phyloP scores from a whole-genome alignment of 2,329 filamentous ascomycete species.

The Aspergillus novofumigatus region DNA sequence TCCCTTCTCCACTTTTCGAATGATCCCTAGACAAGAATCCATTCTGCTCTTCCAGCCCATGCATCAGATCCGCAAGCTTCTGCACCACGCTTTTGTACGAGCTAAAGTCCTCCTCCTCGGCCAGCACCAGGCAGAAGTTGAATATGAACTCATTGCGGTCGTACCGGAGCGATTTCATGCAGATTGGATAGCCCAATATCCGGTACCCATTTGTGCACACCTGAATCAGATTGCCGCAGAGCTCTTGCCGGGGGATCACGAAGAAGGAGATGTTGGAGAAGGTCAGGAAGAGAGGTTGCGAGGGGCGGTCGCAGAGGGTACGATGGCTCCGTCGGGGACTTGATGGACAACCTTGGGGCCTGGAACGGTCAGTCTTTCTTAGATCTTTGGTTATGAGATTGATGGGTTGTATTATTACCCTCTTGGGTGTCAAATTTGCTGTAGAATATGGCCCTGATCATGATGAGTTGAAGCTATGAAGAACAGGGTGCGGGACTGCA shows the following conservation, averaged over 20 bases:
- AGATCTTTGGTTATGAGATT: background rate
- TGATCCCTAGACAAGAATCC: constrained; percentile 61
- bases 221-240: constrained; percentile 81
- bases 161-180: constrained; percentile 77
- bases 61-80: constrained; percentile 79
- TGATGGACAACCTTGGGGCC: constrained; percentile 62
- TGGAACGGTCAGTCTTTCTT: constrained; percentile 23
- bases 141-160: constrained; percentile 96
- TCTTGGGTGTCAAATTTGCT: constrained; percentile 61
- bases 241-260: constrained; percentile 89
- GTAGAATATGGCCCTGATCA: constrained; percentile 64
- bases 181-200: constrained; percentile 84
- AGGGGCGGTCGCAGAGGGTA: constrained; percentile 42
- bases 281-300: constrained; percentile 66
- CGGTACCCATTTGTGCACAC: constrained; percentile 71
- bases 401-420: constrained; percentile 31
- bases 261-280: constrained; percentile 86
- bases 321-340: constrained; percentile 58
- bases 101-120: constrained; percentile 64
- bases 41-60: constrained; percentile 86
- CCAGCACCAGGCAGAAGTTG: constrained; percentile 86
- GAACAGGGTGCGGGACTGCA: background rate
- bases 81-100: constrained; percentile 81
- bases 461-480: constrained; percentile 27
- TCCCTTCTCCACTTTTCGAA: constrained; percentile 44